Conservation (phyloP, 257 asterid species). For the Solanum verrucosum region DNA sequence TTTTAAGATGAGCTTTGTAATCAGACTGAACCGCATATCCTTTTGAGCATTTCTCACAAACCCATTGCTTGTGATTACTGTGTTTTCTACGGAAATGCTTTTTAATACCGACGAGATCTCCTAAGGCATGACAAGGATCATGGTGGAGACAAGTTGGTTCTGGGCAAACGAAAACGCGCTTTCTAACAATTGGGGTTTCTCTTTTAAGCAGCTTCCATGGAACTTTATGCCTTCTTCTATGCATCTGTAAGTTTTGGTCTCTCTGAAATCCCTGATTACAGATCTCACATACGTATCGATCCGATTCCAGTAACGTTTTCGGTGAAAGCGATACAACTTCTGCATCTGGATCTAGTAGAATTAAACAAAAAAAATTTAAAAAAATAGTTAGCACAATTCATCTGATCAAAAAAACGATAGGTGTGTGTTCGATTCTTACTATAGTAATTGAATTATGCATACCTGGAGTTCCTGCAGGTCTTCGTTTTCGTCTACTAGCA, state of each 20-base stretch:
- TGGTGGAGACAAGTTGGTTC: slow-evolving; percentile 44
- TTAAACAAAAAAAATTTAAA: no score
- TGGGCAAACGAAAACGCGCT: slow-evolving; percentile 44
- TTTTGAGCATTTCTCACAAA: slow-evolving; percentile 42
- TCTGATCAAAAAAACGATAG: neutral
- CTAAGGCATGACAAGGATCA: slow-evolving; percentile 45
- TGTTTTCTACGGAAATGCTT: slow-evolving; percentile 42
- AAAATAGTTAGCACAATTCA: neutral
- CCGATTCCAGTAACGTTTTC: slow-evolving; percentile 71
- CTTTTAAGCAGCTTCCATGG: slow-evolving; percentile 92
- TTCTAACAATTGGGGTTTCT: slow-evolving; percentile 37
- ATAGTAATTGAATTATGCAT: neutral
- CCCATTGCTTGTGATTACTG: slow-evolving; percentile 46
- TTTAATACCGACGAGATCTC: slow-evolving; percentile 48
- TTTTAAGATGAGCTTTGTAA: slow-evolving; percentile 48
- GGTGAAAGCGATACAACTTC: slow-evolving; percentile 84
- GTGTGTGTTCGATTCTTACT: neutral
- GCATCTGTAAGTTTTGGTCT: slow-evolving; percentile 95
- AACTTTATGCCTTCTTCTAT: slow-evolving; percentile 73
- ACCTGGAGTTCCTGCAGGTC: slow-evolving; percentile 98
- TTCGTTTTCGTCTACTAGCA: slow-evolving; percentile 35
- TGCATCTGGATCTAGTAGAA: slow-evolving; percentile 73
- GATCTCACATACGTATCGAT: slow-evolving; percentile 90
- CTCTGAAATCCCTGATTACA: slow-evolving; percentile 91
- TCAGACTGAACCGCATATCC: slow-evolving; percentile 51